Conservation (phyloP, 2,329 filamentous ascomycete genomes). For the Epichloe coenophiala region DNA sequence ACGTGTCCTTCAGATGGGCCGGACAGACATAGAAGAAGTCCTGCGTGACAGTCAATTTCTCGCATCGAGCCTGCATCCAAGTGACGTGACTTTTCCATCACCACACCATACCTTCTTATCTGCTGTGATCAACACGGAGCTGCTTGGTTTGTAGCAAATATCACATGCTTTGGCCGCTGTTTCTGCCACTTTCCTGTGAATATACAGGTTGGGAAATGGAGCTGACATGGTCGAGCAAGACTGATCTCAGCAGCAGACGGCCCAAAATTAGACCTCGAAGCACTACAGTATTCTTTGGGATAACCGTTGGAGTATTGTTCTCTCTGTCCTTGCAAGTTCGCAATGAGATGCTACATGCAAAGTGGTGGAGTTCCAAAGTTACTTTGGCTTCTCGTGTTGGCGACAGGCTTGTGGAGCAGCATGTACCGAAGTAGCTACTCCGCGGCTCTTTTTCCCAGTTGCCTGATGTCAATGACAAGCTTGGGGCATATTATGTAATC, state of each 20-base stretch:
- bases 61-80: background rate
- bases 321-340: background rate
- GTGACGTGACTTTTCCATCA: background rate
- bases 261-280: background rate
- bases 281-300: too few species aligned
- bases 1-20: conserved; percentile 66
- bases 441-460: too few species aligned
- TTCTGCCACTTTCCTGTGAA: conserved; percentile 76
- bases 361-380: background rate
- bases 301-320: background rate
- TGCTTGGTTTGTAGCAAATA: conserved; percentile 80
- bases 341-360: background rate
- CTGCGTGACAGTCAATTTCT: conserved; percentile 11
- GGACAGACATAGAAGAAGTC: conserved; percentile 91
- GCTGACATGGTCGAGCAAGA: conserved; percentile 7
- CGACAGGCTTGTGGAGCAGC: background rate
- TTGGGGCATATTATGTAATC: conserved; percentile 4
- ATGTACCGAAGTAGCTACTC: too few species aligned
- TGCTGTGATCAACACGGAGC: conserved; percentile 75
- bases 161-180: conserved; percentile 73
- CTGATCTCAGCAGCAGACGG: background rate
- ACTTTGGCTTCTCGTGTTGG: background rate
- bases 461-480: too few species aligned
- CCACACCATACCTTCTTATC: conserved; percentile 60
- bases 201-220: conserved; percentile 62